Conservation (phyloP, 305 asterid genomes). For the Salvia sclarea region DNA sequence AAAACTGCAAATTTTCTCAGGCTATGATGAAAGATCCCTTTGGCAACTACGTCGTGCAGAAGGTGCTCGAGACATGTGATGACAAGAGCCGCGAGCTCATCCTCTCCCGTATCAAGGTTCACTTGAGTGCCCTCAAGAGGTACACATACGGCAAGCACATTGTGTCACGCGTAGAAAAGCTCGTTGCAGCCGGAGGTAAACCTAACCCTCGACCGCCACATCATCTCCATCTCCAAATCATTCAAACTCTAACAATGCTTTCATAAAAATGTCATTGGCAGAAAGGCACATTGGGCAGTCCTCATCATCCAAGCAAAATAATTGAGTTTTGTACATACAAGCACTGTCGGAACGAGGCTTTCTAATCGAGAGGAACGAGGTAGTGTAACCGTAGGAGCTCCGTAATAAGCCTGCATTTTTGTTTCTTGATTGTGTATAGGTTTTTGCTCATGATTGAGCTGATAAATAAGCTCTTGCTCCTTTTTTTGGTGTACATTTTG, state of each 20-base stretch:
- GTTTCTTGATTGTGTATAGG: constrained; percentile 25
- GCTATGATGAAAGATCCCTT: constrained; percentile 97
- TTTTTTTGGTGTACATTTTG: constrained; percentile 28
- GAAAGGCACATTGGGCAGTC: constrained; percentile 51
- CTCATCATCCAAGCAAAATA: constrained; percentile 35
- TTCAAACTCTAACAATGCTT: neutral
- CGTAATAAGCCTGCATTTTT: constrained; percentile 20
- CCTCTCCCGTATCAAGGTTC: constrained; percentile 79
- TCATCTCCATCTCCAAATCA: neutral
- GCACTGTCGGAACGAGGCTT: constrained; percentile 8
- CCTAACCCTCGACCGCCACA: neutral
- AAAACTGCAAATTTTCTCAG: constrained; percentile 43
- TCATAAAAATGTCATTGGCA: constrained; percentile 26
- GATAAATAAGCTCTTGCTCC: constrained; percentile 34
- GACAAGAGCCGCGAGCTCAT: constrained; percentile 65
- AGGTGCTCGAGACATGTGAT: constrained; percentile 82
- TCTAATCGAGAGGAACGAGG: constrained; percentile 29
- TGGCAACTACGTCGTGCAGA: constrained; percentile 88
- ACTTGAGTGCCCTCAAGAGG: constrained; percentile 73
- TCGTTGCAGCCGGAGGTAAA: constrained; percentile 78
- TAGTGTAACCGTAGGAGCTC: constrained; percentile 12
- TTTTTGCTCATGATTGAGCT: constrained; percentile 26
- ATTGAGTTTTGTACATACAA: constrained; percentile 35
- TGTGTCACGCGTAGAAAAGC: constrained; percentile 87
- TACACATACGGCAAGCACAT: constrained; percentile 92